These are phyloP conservation scores for Mucuna pruriens DNA, from an alignment of 306 rosid genomes.

Conservation along the genomic window DNA sequence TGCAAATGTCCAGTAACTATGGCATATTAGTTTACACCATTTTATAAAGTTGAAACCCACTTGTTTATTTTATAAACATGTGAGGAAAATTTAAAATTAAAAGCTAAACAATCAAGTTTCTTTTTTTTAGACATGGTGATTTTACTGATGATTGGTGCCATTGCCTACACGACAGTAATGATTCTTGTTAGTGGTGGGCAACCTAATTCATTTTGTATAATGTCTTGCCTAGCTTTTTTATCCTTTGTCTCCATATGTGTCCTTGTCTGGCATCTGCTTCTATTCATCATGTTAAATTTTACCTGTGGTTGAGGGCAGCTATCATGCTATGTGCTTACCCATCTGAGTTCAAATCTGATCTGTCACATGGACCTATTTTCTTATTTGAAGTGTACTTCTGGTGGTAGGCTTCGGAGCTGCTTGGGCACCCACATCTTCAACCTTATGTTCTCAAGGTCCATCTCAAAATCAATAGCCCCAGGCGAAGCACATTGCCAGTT, in stretches of 20 bases:
- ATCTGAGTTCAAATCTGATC: slow-evolving; percentile 26
- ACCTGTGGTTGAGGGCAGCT: slow-evolving; percentile 18
- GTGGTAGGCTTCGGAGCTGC: slow-evolving; percentile 90
- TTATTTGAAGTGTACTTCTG: slow-evolving; percentile 45
- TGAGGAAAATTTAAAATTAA: neutral
- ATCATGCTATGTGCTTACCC: neutral
- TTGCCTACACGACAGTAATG: slow-evolving; percentile 12
- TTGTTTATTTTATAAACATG: neutral
- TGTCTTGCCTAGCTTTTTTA: neutral
- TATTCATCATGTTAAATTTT: neutral
- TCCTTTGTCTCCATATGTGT: neutral
- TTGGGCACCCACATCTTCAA: slow-evolving; percentile 82
- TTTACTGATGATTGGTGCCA: neutral
- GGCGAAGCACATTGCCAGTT: slow-evolving; percentile 62
- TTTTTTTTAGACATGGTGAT: neutral
- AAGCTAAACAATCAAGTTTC: neutral
- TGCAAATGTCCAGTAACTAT: neutral
- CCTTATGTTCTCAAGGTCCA: slow-evolving; percentile 79
- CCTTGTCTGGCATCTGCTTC: neutral
- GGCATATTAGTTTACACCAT: neutral
- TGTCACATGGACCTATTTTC: slow-evolving; percentile 41
- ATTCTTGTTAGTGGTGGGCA: slow-evolving; percentile 5
- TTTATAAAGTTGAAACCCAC: neutral
- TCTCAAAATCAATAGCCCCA: slow-evolving; percentile 81
- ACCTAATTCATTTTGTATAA: neutral